A percentile compares a stretch with the other conserved stretches of the same genome.
These are phyloP conservation scores for Hypericum perforatum DNA, from an alignment of 345 rosid genomes.

Conservation along the genomic window DNA sequence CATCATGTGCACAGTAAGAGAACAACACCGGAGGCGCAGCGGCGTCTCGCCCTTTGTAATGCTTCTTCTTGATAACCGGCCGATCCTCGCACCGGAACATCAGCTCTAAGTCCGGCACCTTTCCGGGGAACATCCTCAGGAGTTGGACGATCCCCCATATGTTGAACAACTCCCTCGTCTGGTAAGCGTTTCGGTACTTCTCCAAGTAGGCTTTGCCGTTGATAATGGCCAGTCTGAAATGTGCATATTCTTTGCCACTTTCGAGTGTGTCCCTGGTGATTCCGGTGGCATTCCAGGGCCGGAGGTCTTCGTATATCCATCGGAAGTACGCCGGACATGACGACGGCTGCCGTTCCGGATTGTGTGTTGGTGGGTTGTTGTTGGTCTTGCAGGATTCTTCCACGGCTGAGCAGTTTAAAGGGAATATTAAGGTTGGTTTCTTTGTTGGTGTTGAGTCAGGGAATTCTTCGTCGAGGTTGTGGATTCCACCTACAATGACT, in stretches of 20 bases:
- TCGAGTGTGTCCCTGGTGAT: constrained; percentile 52
- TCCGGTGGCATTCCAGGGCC: constrained; percentile 55
- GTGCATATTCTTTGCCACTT: constrained; percentile 38
- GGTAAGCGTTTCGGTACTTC: constrained; percentile 37
- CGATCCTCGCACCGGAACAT: constrained; percentile 49
- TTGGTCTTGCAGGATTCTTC: too few relatives aligned
- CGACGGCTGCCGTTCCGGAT: not conserved
- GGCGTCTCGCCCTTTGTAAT: constrained; percentile 25
- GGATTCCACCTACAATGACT: too few relatives aligned
- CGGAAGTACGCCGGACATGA: constrained; percentile 53
- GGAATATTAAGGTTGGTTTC: not conserved
- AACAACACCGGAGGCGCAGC: constrained; percentile 3
- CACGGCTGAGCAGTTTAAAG: not conserved
- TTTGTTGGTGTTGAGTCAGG: too few relatives aligned
- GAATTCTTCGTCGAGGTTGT: too few relatives aligned
- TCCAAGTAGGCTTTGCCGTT: constrained; percentile 50
- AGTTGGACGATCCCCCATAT: constrained; percentile 76
- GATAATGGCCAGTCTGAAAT: constrained; percentile 46
- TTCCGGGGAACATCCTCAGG: constrained; percentile 55
- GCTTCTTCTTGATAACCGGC: constrained; percentile 30
- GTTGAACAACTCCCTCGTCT: constrained; percentile 43
- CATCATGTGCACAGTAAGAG: not conserved
- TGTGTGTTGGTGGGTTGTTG: not conserved
- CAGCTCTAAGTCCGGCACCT: constrained; percentile 58
- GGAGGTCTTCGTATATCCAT: constrained; percentile 73